Evolutionary conservation across 2,329 filamentous ascomycete genomes (phyloP), one percentile per base, ranked within the genome.

Genomic region (Penicillium digitatum): DNA sequence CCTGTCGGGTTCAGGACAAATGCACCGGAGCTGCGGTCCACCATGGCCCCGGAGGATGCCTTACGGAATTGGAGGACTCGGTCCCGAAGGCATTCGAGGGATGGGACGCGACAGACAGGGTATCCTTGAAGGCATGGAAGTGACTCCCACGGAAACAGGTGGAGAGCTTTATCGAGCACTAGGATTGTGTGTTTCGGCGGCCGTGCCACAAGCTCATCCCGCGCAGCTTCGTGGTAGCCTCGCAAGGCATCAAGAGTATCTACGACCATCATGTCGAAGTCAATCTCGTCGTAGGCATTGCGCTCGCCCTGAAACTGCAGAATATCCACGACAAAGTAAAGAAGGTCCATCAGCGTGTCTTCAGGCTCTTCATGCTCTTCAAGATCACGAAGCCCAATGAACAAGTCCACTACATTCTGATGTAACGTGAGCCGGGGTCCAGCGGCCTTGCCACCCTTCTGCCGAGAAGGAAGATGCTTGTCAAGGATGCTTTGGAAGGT

Each of bases 251-350:
- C 93, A 37, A 90, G 82, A 0, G 89, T 90, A 64, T 96, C 91
- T 37, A 97, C 81, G 5, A 92, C 85, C 84, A 99, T 95, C 62
- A 81, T 77, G 63, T 99, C 94, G 68, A 97, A 95, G 72, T 97
- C 93, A 59, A 99, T 89, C 75, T 99, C 94, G 65, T 99, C 94
- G 73, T 96, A 96, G 0, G 95, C 94, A 69, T 97, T 99, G 45
- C 86, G 84, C 74, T 99, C 95, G 16, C 94, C 94, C 64, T 96
- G 90, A 72, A 99, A 97, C 70, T 97, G 94, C 3, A 99, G 79
- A 48, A 97, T 92, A 66, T 99, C 94, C 6, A 99, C 87, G 1
- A 97, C 89, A 69, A 97, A 97, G 74, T 96, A 97, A 3, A 99
- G 82, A 27, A 99, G 78, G 69, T 99, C 94, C 62, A 87, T 90